Conservation (phyloP, 148 eudicot genomes). For the Dianthus caryophyllus region DNA sequence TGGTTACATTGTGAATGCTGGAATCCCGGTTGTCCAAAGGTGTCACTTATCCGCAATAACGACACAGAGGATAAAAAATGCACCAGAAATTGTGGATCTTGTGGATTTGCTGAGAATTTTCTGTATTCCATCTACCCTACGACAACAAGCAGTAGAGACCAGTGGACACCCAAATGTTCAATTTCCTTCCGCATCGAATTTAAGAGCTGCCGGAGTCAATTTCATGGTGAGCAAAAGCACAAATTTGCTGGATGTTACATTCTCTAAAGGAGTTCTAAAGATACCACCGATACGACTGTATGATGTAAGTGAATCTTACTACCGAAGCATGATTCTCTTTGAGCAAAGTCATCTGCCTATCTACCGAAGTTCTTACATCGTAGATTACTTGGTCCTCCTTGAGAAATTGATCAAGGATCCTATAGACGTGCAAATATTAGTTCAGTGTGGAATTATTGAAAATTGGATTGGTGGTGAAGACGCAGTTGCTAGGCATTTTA, state of each 20-base stretch:
- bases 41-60: neutral
- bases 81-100: neutral
- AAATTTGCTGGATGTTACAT: constrained; percentile 14
- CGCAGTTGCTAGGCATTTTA: constrained; percentile 3
- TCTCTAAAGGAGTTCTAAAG: constrained; percentile 11
- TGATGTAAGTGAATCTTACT: constrained; percentile 4
- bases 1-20: neutral
- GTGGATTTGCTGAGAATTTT: too few species aligned
- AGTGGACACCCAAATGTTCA: neutral
- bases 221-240: neutral
- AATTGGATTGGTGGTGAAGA: constrained; percentile 14
- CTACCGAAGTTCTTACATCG: neutral
- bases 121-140: too few species aligned
- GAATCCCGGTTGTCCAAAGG: neutral
- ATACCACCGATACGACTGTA: constrained; percentile 6
- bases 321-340: constrained; percentile 20
- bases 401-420: constrained; percentile 16
- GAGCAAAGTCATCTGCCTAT: constrained; percentile 18
- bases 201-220: constrained; percentile 9
- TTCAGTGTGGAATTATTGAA: constrained; percentile 12
- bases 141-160: too few species aligned
- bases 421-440: constrained; percentile 20
- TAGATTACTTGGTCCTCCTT: constrained; percentile 4
- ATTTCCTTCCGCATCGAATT: constrained; percentile 5
- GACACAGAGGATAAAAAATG: neutral